Percentiles rank a stretch among this genome's conserved stretches.
Evolutionary conservation across 805 yeast genomes (phyloP).

Genomic region (Starmerella floricola): DNA sequence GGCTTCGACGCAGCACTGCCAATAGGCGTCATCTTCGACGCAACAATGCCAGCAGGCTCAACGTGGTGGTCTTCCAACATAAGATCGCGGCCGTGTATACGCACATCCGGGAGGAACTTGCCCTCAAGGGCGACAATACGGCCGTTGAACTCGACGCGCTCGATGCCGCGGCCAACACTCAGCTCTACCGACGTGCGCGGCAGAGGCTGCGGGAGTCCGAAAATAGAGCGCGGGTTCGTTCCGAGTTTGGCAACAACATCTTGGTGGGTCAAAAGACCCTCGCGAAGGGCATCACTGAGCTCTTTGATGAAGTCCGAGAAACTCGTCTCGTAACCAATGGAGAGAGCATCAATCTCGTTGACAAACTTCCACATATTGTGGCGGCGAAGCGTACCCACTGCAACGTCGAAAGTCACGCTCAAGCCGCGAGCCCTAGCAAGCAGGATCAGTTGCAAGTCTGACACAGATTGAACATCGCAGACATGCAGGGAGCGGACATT

Average conservation of each 20-base stretch:
- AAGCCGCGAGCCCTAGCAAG: conserved; percentile 76
- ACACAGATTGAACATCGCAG: conserved; percentile 68
- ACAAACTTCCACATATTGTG: conserved; percentile 68
- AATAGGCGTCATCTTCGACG: neutral
- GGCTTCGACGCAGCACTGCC: neutral
- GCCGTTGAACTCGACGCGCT: conserved; percentile 68
- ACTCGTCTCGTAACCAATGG: conserved; percentile 70
- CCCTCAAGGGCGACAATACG: conserved; percentile 82
- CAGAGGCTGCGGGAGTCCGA: conserved; percentile 63
- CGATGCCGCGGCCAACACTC: conserved; percentile 66
- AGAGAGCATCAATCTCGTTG: conserved; percentile 67
- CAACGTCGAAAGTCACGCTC: conserved; percentile 80
- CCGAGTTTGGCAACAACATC: conserved; percentile 66
- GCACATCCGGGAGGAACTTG: conserved; percentile 47
- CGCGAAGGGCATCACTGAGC: conserved; percentile 65
- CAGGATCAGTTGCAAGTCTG: conserved; percentile 70
- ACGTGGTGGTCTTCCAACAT: conserved; percentile 13
- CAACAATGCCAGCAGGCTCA: conserved; percentile 11
- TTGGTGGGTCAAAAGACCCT: conserved; percentile 55
- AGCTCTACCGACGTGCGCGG: conserved; percentile 62
- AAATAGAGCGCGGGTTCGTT: conserved; percentile 68
- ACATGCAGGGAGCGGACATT: conserved; percentile 66
- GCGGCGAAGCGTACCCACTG: conserved; percentile 62
- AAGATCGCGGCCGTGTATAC: conserved; percentile 26
- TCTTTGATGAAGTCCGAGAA: conserved; percentile 71